phyloP scores from a whole-genome alignment of 148 eudicot genomes.

The Simmondsia chinensis region DNA sequence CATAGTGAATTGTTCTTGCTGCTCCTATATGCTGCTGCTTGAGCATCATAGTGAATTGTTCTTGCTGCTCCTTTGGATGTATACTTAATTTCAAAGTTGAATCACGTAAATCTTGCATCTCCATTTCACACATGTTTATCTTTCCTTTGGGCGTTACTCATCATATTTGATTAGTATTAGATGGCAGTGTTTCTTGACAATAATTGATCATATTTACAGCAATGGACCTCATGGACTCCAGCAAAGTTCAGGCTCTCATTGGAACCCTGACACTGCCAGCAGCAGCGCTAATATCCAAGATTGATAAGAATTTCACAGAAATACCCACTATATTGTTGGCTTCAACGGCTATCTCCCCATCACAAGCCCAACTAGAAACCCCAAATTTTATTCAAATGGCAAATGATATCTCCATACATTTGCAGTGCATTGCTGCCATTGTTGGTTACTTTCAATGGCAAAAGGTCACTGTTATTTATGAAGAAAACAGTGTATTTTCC shows the following conservation, averaged over 20 bases:
- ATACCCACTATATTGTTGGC: constrained; percentile 21
- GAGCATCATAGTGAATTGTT: no score
- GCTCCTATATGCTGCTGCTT: no score
- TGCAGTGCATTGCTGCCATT: constrained; percentile 31
- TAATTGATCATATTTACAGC: constrained; percentile 5
- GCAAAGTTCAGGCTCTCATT: constrained; percentile 18
- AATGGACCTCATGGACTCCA: constrained; percentile 2
- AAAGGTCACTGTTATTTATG: constrained; percentile 28
- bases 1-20: no score
- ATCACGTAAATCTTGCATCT: no score
- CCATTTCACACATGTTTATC: no score
- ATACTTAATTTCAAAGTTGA: no score
- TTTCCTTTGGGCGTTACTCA: not conserved
- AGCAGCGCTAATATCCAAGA: constrained; percentile 17
- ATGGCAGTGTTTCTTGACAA: not conserved
- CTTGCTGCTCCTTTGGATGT: no score
- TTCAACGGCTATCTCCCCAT: constrained; percentile 14
- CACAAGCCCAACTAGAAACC: not conserved
- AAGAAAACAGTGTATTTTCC: constrained; percentile 8
- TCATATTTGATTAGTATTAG: not conserved
- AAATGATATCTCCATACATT: constrained; percentile 15
- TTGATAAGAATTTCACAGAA: not conserved
- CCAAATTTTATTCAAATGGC: constrained; percentile 21
- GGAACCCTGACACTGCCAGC: constrained; percentile 14
- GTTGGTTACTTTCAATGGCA: constrained; percentile 32